These are phyloP conservation scores for Saccharomycopsis crataegensis DNA, from an alignment of 1,139 yeast genomes.

Conservation along the genomic window DNA sequence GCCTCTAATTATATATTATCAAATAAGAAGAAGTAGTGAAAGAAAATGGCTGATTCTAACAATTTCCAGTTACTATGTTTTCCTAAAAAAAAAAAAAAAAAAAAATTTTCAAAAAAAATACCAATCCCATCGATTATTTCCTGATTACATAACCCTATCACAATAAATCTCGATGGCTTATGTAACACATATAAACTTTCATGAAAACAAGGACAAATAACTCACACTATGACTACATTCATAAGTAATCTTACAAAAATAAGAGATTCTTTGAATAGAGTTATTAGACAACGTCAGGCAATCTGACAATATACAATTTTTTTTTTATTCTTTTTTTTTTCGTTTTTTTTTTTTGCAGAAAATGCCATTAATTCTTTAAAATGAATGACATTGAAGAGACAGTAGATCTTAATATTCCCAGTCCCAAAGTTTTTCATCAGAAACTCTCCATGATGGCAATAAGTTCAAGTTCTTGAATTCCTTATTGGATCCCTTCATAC, in stretches of 20 bases:
- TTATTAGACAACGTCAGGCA: too few relatives aligned
- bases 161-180: too few relatives aligned
- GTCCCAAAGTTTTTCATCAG: constrained; percentile 20
- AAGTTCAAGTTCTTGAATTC: constrained; percentile 69
- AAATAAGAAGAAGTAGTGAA: neutral
- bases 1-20: too few relatives aligned
- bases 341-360: neutral
- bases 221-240: too few relatives aligned
- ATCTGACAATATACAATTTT: neutral
- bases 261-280: too few relatives aligned
- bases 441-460: constrained; percentile 67
- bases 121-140: neutral
- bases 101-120: neutral
- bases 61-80: neutral
- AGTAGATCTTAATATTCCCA: constrained; percentile 11
- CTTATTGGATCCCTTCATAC: constrained; percentile 76
- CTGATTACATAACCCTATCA: neutral
- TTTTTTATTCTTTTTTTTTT: neutral
- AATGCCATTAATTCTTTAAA: neutral
- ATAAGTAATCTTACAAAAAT: too few relatives aligned
- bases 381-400: neutral
- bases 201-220: too few relatives aligned
- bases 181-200: too few relatives aligned
- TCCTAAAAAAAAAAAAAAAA: neutral
- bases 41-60: neutral